Conservation (phyloP, 192 early-diverging fungal genomes). For the Diversispora epigaea region DNA sequence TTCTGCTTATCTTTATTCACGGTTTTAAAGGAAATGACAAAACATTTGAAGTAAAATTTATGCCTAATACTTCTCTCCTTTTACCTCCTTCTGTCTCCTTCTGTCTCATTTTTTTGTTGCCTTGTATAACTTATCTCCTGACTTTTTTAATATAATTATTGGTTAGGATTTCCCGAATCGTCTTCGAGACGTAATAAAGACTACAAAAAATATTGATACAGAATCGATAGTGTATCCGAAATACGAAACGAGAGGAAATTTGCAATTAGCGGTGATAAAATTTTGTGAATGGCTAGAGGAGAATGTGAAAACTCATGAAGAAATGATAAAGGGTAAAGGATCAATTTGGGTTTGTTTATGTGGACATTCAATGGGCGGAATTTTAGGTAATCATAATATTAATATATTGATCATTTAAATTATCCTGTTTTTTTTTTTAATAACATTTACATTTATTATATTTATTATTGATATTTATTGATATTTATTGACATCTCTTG, state of each 20-base stretch:
- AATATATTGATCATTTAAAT: background rate
- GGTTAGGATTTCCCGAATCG: constrained; percentile 54
- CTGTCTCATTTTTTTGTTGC: background rate
- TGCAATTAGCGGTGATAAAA: constrained; percentile 46
- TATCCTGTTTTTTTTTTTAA: no score
- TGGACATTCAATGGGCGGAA: constrained; percentile 61
- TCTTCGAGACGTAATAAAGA: constrained; percentile 48
- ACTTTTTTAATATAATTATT: background rate
- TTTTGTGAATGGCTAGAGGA: constrained; percentile 49
- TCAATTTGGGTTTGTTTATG: constrained; percentile 37
- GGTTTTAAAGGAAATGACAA: constrained; percentile 56
- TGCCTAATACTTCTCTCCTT: background rate
- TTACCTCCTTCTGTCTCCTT: no score
- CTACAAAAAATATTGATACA: constrained; percentile 44
- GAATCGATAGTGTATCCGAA: constrained; percentile 53
- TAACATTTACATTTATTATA: no score
- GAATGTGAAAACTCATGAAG: constrained; percentile 4
- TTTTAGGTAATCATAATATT: constrained; percentile 47
- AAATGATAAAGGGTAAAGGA: constrained; percentile 5
- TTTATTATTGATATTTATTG: no score
- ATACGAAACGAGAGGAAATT: constrained; percentile 56
- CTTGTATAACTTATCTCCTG: no score
- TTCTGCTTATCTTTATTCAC: constrained; percentile 57
- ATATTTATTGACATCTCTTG: no score
- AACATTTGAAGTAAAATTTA: constrained; percentile 39